Percentiles rank a stretch among this genome's conserved stretches.
These are phyloP conservation scores for Larix kaempferi DNA, from an alignment of 75 land plant species.

Conservation along the genomic window DNA sequence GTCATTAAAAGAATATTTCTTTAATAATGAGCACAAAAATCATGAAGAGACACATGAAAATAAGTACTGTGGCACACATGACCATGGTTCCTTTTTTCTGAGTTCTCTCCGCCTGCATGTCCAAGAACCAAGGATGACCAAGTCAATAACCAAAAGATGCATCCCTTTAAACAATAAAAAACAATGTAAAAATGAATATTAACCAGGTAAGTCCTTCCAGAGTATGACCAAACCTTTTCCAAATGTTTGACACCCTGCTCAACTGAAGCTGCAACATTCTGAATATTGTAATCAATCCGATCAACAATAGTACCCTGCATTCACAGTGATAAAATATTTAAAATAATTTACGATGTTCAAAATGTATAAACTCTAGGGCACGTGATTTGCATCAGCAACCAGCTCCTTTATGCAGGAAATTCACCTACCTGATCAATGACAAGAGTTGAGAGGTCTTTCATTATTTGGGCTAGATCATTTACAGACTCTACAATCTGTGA, in stretches of 20 bases:
- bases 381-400: background rate
- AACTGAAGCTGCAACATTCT: constrained; percentile 85
- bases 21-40: constrained; percentile 74
- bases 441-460: constrained; percentile 95
- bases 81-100: constrained; percentile 91
- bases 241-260: constrained; percentile 86
- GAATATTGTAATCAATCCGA: constrained; percentile 94
- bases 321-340: background rate
- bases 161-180: background rate
- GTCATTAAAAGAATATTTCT: constrained; percentile 52
- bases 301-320: constrained; percentile 93
- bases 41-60: constrained; percentile 89
- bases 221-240: constrained; percentile 57
- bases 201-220: background rate
- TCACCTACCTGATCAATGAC: constrained; percentile 91
- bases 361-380: background rate
- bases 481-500: constrained; percentile 92
- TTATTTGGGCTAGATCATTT: constrained; percentile 95
- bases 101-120: constrained; percentile 81
- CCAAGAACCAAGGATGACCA: background rate
- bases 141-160: background rate
- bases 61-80: constrained; percentile 78
- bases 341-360: background rate
- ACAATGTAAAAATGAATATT: background rate
- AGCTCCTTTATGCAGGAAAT: background rate